These are phyloP conservation scores for Plantago coronopus DNA, from an alignment of 305 asterid genomes.

Conservation along the genomic window DNA sequence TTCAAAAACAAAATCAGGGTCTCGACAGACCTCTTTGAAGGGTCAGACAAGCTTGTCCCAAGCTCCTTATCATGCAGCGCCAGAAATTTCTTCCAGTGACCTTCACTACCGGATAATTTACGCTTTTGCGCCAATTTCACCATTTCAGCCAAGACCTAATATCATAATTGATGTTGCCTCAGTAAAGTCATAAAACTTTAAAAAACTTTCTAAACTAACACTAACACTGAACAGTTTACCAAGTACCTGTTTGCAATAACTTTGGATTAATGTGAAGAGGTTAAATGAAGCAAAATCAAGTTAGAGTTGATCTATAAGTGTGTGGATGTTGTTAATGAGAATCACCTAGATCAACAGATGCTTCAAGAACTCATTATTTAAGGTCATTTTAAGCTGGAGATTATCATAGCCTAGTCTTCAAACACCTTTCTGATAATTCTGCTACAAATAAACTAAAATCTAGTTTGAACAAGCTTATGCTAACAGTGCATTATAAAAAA, in stretches of 20 bases:
- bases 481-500: too few species aligned
- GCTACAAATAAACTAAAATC: neutral
- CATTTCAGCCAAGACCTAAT: slow-evolving; percentile 70
- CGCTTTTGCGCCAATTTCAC: slow-evolving; percentile 82
- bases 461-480: neutral
- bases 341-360: too few species aligned
- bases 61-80: slow-evolving; percentile 54
- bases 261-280: too few species aligned
- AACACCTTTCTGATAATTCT: too few species aligned
- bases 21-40: slow-evolving; percentile 62
- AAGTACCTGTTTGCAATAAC: too few species aligned
- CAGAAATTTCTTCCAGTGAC: slow-evolving; percentile 84
- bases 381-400: neutral
- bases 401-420: too few species aligned
- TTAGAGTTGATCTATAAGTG: neutral
- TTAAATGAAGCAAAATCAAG: neutral
- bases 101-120: slow-evolving; percentile 67
- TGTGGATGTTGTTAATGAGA: neutral
- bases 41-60: slow-evolving; percentile 84
- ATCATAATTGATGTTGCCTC: slow-evolving; percentile 7
- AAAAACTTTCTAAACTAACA: neutral
- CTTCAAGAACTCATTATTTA: neutral
- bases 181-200: neutral
- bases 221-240: neutral
- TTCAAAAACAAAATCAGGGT: slow-evolving; percentile 57